These are phyloP conservation scores for Ceratocystis diversiconidia DNA, from an alignment of 2,329 filamentous ascomycete genomes.

Conservation along the genomic window DNA sequence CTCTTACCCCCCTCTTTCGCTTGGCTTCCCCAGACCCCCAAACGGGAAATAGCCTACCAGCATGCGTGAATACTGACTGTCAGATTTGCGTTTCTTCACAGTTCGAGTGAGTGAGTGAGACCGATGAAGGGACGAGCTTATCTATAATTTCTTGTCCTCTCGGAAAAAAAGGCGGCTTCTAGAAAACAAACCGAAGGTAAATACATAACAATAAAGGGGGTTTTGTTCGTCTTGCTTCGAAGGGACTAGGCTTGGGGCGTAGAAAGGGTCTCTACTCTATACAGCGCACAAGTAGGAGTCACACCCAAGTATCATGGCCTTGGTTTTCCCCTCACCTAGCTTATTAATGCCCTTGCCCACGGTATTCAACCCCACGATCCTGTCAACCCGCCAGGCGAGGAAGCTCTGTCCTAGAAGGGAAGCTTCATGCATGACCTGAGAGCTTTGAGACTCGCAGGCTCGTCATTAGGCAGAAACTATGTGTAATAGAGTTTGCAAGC, in stretches of 20 bases:
- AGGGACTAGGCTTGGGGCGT: background rate
- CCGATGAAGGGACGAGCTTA: background rate
- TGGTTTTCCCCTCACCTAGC: background rate
- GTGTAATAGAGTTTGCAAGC: constrained; percentile 8
- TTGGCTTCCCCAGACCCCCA: background rate
- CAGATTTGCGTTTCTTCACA: background rate
- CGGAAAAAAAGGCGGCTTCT: background rate
- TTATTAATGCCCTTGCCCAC: background rate
- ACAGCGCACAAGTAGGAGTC: background rate
- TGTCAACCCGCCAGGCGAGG: background rate
- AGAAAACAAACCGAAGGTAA: background rate
- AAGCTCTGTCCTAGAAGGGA: constrained; percentile 1
- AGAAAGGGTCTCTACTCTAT: background rate
- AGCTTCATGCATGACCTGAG: background rate
- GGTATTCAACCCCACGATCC: background rate
- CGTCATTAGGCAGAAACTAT: constrained; percentile 1
- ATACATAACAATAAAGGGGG: background rate
- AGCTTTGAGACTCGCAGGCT: background rate
- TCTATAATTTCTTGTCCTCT: background rate
- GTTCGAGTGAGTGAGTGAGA: background rate
- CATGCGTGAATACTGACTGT: background rate
- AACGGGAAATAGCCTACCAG: background rate
- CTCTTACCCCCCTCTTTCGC: background rate
- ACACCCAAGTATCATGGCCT: background rate
- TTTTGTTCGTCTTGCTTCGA: background rate